Evolutionary conservation across 2,329 filamentous ascomycete genomes (phyloP), one percentile per base, ranked within the genome.

Genomic region (Colletotrichum melonis): DNA sequence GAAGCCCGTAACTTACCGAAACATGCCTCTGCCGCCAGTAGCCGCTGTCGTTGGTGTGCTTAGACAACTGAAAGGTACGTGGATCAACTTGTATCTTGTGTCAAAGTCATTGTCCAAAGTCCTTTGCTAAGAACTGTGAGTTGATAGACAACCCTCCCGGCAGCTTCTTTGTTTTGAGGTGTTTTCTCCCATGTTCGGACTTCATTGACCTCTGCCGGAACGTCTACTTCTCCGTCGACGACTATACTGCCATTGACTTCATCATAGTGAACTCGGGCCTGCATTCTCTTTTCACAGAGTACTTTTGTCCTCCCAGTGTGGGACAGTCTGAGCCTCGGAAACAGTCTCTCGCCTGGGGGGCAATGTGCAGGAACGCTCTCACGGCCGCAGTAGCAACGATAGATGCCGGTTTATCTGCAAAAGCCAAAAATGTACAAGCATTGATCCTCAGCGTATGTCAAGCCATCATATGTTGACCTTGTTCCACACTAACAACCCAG

Each of bases 151-250:
- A 16, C 11, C 38, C 56, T 8, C 57, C 65, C 1, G 42, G 30
- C 11, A 68, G 57, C 32, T 68, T 68, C 7, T 32, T 22, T 19
- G 49, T 68, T 2, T 22, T 69, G 12, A 60, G 67, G 4, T 69
- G 35, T 30, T 58, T 69, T 6, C 49, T 64, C 35, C 35, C 60
- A 5, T 78, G 88, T 22, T 82, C 84, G 6, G 84, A 86, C 67
- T 89, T 90, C 72, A 82, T 84, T 5, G 84, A 85, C 57, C 80
- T 86, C 3, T 90, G 88, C 73, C 85, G 81, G 7, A 80, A 79
- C 63, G 83, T 88, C 35, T 89, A 89, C 75, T 89, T 89, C 64
- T 81, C 84, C 7, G 85, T 86, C 0, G 87, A 89, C 3, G 86
- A 88, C 57, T 85, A 86, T 72, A 84, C 84, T 8, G 84, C 89